Conservation (phyloP, 2,329 filamentous ascomycete species). For the Epichloe festucae region DNA sequence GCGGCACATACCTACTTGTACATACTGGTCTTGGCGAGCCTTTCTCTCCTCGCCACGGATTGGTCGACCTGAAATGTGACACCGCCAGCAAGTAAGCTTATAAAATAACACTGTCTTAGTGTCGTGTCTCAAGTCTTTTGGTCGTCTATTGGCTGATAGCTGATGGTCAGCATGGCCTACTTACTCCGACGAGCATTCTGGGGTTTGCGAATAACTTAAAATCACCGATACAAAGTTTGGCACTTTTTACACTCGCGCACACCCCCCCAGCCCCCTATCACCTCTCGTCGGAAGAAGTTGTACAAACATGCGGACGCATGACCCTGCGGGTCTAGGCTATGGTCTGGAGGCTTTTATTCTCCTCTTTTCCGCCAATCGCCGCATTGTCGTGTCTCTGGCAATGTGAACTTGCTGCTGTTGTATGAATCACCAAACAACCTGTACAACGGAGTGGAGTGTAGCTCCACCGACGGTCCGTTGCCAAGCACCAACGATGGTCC, state of each 20-base stretch:
- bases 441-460: not conserved
- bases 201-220: not conserved
- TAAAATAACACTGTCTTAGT: not conserved
- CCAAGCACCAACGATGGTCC: not conserved
- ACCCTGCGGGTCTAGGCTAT: not conserved
- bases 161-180: constrained; percentile 1
- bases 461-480: not conserved
- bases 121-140: not conserved
- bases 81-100: constrained; percentile 5
- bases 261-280: not conserved
- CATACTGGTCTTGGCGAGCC: not conserved
- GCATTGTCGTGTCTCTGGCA: not conserved
- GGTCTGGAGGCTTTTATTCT: not conserved
- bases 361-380: not conserved
- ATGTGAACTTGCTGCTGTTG: not conserved
- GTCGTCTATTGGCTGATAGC: not conserved
- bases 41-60: not conserved
- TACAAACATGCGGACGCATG: not conserved
- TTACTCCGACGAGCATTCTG: constrained; percentile 5
- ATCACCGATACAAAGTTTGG: not conserved
- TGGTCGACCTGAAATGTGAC: not conserved
- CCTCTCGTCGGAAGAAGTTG: not conserved
- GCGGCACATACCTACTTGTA: not conserved
- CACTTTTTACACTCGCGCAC: not conserved
- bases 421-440: not conserved